phyloP scores from a whole-genome alignment of 345 rosid species.

The Physaria fendleri region DNA sequence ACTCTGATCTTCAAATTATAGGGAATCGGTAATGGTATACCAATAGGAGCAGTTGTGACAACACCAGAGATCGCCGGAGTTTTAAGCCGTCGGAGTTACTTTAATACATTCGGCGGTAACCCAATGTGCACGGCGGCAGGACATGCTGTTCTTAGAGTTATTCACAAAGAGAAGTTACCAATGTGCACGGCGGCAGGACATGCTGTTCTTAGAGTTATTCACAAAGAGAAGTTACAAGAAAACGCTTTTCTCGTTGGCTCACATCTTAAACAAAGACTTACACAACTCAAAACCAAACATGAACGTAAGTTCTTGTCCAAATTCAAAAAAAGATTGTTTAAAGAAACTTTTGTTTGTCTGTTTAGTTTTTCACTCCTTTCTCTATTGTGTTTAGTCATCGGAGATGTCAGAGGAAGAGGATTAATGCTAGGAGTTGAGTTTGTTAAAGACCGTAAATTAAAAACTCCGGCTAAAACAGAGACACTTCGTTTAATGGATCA shows the following conservation, averaged over 20 bases:
- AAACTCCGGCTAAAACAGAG: conserved; percentile 75
- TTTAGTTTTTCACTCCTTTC: background rate
- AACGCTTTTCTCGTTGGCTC: conserved; percentile 74
- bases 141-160: conserved; percentile 66
- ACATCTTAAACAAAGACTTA: conserved; percentile 56
- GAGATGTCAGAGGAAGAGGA: conserved; percentile 93
- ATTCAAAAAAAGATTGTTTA: background rate
- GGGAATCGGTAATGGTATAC: conserved; percentile 95
- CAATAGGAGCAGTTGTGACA: conserved; percentile 88
- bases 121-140: conserved; percentile 89
- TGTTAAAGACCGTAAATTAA: conserved; percentile 55
- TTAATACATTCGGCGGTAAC: conserved; percentile 85
- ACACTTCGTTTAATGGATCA: conserved; percentile 59
- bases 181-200: conserved; percentile 78
- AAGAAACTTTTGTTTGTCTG: background rate
- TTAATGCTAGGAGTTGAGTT: conserved; percentile 88
- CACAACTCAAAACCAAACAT: conserved; percentile 53
- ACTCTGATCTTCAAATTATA: too few species aligned
- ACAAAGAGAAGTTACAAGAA: conserved; percentile 75
- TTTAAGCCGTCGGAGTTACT: conserved; percentile 65
- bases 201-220: conserved; percentile 71
- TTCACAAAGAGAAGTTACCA: conserved; percentile 75
- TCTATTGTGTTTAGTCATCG: conserved; percentile 43
- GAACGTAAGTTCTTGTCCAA: conserved; percentile 40
- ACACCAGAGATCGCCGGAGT: conserved; percentile 83